A percentile compares a stretch with the other conserved stretches of the same genome.
Evolutionary conservation across 2,329 filamentous ascomycete genomes (phyloP).

Genomic region (Endothia cerciana): DNA sequence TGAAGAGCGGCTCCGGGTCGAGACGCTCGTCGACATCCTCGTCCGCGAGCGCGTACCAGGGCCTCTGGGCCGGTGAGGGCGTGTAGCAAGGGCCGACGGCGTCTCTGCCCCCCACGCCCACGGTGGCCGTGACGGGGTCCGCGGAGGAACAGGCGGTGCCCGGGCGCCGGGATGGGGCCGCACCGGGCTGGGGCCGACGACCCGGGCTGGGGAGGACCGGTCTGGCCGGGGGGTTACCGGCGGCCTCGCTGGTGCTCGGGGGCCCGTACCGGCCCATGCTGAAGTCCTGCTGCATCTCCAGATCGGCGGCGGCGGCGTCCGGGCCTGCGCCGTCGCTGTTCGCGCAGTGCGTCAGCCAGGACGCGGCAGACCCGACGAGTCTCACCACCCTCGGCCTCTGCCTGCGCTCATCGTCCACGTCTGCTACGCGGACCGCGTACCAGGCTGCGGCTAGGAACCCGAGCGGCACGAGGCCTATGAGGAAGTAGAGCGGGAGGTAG

Average conservation of each 20-base stretch:
- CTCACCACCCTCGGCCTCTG: neutral
- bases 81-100: neutral
- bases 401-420: neutral
- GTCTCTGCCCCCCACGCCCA: neutral
- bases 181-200: neutral
- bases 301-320: neutral
- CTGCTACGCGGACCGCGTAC: neutral
- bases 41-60: neutral
- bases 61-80: neutral
- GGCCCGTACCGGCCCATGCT: neutral
- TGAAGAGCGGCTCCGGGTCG: neutral
- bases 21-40: neutral
- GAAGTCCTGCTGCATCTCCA: constrained; percentile 9
- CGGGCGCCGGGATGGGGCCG: neutral
- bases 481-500: constrained; percentile 21
- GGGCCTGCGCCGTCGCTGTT: neutral
- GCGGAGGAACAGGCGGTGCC: neutral
- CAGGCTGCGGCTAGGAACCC: constrained; percentile 13
- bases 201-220: neutral
- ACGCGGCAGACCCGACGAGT: neutral
- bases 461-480: constrained; percentile 20
- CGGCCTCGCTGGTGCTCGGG: neutral
- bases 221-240: neutral
- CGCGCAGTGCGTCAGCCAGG: constrained; percentile 3
- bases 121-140: neutral